Percentiles rank a stretch among this genome's conserved stretches.
phyloP scores from a whole-genome alignment of 805 yeast species.

The Suhomyces prunicola region DNA sequence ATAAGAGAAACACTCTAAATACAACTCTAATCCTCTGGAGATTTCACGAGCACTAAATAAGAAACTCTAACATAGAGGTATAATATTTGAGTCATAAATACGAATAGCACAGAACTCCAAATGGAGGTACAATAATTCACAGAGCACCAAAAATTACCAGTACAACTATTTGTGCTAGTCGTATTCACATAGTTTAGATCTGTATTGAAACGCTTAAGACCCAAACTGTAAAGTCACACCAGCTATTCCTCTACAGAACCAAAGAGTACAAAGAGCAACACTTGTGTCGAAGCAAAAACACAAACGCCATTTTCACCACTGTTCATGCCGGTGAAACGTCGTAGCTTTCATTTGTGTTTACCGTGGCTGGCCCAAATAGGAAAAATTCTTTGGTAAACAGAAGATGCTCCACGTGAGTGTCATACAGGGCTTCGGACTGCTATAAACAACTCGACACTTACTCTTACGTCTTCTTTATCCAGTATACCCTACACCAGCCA shows the following conservation, averaged over 20 bases:
- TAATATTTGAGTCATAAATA: too few species aligned
- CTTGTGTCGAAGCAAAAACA: not conserved
- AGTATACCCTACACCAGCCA: not conserved
- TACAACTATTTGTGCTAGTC: too few species aligned
- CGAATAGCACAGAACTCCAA: not conserved
- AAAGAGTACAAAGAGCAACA: not conserved
- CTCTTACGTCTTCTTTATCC: not conserved
- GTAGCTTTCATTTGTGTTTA: not conserved
- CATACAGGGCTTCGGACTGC: not conserved
- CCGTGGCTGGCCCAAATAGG: slow-evolving; percentile 6
- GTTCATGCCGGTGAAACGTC: not conserved
- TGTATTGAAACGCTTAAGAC: too few species aligned
- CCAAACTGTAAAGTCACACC: too few species aligned
- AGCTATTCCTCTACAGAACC: too few species aligned
- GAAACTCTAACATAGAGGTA: not conserved
- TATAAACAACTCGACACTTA: not conserved
- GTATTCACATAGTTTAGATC: not conserved
- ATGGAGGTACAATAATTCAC: not conserved
- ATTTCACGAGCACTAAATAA: not conserved
- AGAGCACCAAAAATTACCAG: too few species aligned
- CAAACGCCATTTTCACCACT: not conserved
- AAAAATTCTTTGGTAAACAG: slow-evolving; percentile 8
- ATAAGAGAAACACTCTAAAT: not conserved
- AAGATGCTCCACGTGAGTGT: not conserved
- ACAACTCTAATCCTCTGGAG: not conserved